Percentiles rank a stretch among this genome's conserved stretches.
These are phyloP conservation scores for Nemania abortiva DNA, from an alignment of 2,329 filamentous ascomycete species.

Conservation along the genomic window DNA sequence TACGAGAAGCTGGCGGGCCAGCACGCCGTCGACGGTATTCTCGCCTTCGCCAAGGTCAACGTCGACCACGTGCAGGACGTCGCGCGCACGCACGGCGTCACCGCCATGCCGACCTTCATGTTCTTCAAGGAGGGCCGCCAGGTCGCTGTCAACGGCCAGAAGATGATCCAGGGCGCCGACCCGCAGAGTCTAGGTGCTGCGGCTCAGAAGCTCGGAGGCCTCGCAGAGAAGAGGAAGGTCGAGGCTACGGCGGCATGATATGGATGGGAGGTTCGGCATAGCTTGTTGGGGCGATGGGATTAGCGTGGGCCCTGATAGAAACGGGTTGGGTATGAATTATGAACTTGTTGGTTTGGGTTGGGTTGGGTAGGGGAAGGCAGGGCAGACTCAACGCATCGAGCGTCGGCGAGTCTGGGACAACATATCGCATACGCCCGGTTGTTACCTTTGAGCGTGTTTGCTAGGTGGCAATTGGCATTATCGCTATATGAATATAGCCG, in stretches of 20 bases:
- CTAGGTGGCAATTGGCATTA: background rate
- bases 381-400: background rate
- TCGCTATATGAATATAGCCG: background rate
- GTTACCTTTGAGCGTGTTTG: background rate
- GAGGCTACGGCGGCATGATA: slow-evolving; percentile 34
- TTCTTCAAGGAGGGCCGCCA: slow-evolving; percentile 68
- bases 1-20: slow-evolving; percentile 62
- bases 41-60: slow-evolving; percentile 70
- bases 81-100: slow-evolving; percentile 62
- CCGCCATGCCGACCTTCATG: slow-evolving; percentile 70
- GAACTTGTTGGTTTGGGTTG: background rate
- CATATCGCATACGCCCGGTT: background rate
- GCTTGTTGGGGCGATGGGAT: background rate
- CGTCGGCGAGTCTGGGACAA: background rate
- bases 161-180: slow-evolving; percentile 55
- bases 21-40: slow-evolving; percentile 55
- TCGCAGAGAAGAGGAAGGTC: slow-evolving; percentile 54
- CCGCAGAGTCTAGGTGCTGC: slow-evolving; percentile 49
- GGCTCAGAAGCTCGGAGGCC: slow-evolving; percentile 53
- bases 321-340: background rate
- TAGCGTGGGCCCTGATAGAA: background rate
- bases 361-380: background rate
- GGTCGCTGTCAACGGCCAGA: slow-evolving; percentile 55
- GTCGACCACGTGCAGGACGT: slow-evolving; percentile 66
- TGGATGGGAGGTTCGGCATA: background rate